Conservation (phyloP, 352 stramenopile genomes). For the Phytophthora pseudosyringae region DNA sequence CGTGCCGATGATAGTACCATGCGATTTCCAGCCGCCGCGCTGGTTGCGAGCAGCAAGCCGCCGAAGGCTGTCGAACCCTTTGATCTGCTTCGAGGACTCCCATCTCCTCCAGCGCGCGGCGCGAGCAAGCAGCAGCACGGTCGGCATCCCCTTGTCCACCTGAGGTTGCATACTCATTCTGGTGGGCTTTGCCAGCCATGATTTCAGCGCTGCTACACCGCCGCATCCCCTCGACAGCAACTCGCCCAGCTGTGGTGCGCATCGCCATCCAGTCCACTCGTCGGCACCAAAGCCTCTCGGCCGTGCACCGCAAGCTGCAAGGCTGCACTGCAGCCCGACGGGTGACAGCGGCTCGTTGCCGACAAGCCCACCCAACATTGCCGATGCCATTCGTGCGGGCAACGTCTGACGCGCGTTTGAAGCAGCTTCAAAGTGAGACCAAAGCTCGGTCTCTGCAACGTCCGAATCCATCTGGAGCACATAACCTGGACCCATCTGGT, state of each 20-base stretch:
- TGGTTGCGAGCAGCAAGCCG: not conserved
- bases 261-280: slow-evolving; percentile 7
- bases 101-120: slow-evolving; percentile 20
- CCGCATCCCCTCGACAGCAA: slow-evolving; percentile 24
- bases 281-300: slow-evolving; percentile 10
- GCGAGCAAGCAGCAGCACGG: slow-evolving; percentile 17
- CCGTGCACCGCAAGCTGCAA: slow-evolving; percentile 5
- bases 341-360: slow-evolving; percentile 25
- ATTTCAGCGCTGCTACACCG: slow-evolving; percentile 25
- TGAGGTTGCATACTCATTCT: slow-evolving; percentile 39
- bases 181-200: slow-evolving; percentile 15
- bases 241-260: slow-evolving; percentile 5
- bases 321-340: slow-evolving; percentile 3
- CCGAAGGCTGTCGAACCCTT: slow-evolving; percentile 16
- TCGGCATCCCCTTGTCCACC: not conserved
- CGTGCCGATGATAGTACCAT: not conserved
- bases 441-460: slow-evolving; percentile 1
- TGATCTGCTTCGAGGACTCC: slow-evolving; percentile 17
- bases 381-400: not conserved
- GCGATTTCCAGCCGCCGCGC: slow-evolving; percentile 3
- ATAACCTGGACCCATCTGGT: slow-evolving; percentile 28
- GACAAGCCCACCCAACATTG: slow-evolving; percentile 13
- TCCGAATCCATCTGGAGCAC: slow-evolving; percentile 18
- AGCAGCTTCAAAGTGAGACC: slow-evolving; percentile 14
- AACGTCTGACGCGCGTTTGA: slow-evolving; percentile 17